Evolutionary conservation across 345 rosid species (phyloP).

Genomic region (Psidium guajava): DNA sequence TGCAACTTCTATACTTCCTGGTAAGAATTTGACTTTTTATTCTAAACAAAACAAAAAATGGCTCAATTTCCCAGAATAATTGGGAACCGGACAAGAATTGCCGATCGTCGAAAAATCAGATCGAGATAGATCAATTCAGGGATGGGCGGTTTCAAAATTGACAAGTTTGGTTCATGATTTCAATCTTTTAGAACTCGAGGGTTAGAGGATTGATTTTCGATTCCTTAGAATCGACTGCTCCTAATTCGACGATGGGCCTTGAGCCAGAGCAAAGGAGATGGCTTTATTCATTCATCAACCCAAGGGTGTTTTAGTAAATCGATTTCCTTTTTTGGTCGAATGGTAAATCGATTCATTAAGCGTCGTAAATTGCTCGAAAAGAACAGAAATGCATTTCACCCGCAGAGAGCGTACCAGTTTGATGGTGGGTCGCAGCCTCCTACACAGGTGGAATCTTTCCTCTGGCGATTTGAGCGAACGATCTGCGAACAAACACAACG

Average conservation of each 20-base stretch:
- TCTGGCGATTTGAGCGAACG: background rate
- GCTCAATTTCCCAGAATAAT: background rate
- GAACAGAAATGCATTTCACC: background rate
- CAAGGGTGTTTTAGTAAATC: background rate
- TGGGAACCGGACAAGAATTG: background rate
- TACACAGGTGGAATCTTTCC: background rate
- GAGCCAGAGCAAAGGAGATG: no score
- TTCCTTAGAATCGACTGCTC: no score
- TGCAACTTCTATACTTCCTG: background rate
- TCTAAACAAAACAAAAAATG: background rate
- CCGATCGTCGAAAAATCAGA: background rate
- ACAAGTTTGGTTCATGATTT: background rate
- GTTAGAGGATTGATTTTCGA: background rate
- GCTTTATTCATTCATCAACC: background rate
- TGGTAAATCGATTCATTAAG: background rate
- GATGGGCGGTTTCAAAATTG: background rate
- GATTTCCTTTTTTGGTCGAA: no score
- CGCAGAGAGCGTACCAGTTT: background rate
- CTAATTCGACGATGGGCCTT: no score
- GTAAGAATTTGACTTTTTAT: background rate
- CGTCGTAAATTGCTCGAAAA: background rate
- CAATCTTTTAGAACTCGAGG: background rate
- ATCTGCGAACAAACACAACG: background rate
- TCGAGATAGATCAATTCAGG: background rate
- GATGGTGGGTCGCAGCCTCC: background rate